Evolutionary conservation across 2,329 filamentous ascomycete species (phyloP).

Genomic region (Cryphonectria carpinicola): DNA sequence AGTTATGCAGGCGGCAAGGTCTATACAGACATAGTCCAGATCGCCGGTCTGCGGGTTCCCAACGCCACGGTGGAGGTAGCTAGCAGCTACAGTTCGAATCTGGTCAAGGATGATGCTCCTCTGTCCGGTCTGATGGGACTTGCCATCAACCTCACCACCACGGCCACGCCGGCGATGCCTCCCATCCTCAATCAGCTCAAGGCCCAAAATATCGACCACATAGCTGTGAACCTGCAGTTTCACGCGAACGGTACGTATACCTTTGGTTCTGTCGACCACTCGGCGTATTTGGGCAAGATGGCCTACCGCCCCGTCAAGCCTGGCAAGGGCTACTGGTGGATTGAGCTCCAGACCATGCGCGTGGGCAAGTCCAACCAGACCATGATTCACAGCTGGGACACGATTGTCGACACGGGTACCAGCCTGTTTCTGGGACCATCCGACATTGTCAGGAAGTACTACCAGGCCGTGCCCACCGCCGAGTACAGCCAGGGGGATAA

Average conservation of each 20-base stretch:
- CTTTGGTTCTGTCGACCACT: constrained; percentile 53
- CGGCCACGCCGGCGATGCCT: constrained; percentile 47
- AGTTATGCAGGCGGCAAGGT: constrained; percentile 51
- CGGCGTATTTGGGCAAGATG: constrained; percentile 45
- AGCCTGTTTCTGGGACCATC: constrained; percentile 66
- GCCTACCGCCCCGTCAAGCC: constrained; percentile 53
- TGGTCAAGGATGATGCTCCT: constrained; percentile 44
- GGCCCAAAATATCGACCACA: constrained; percentile 44
- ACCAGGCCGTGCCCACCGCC: constrained; percentile 56
- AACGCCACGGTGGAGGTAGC: constrained; percentile 56
- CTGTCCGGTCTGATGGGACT: constrained; percentile 59
- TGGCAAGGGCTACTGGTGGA: constrained; percentile 52
- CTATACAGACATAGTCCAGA: constrained; percentile 52
- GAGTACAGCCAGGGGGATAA: constrained; percentile 49
- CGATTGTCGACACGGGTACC: constrained; percentile 71
- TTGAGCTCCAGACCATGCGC: constrained; percentile 42
- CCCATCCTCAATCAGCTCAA: constrained; percentile 51
- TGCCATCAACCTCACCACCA: constrained; percentile 50
- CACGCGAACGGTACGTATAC: constrained; percentile 54
- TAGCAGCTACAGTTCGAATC: constrained; percentile 44
- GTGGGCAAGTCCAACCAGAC: constrained; percentile 39
- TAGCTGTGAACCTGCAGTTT: constrained; percentile 54
- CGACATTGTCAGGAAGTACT: constrained; percentile 63
- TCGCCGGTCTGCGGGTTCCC: constrained; percentile 50
- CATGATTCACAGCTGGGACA: constrained; percentile 48